These are phyloP conservation scores for Aspergillus saccharolyticus DNA, from an alignment of 495 filamentous ascomycete genomes.

Conservation along the genomic window DNA sequence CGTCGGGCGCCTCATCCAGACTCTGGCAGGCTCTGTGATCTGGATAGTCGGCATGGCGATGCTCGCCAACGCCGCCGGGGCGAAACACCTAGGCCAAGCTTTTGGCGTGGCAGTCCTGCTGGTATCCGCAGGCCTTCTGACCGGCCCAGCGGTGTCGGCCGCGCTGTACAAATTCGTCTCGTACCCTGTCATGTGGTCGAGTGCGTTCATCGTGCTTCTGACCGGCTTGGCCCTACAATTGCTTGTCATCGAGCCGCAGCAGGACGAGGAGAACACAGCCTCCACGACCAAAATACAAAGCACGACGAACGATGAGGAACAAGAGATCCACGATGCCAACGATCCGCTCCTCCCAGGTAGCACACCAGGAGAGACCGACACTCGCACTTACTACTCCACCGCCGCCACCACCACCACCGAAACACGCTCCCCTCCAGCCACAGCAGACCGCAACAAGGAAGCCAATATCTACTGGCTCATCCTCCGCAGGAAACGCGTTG, in stretches of 20 bases:
- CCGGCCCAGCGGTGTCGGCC: slow-evolving; percentile 24
- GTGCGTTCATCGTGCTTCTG: slow-evolving; percentile 16
- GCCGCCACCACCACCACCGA: background rate
- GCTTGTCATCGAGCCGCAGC: slow-evolving; percentile 19
- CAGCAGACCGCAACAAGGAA: background rate
- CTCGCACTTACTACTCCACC: background rate
- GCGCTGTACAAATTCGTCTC: slow-evolving; percentile 17
- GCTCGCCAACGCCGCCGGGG: slow-evolving; percentile 16
- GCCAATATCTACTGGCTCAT: slow-evolving; percentile 13
- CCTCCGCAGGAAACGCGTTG: slow-evolving; percentile 11
- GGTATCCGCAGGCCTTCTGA: slow-evolving; percentile 17
- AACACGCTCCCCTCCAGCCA: background rate
- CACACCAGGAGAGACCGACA: background rate
- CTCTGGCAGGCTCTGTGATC: slow-evolving; percentile 13
- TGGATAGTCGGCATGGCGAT: slow-evolving; percentile 28
- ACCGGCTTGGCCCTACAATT: slow-evolving; percentile 21
- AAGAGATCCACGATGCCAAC: background rate
- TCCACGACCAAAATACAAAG: background rate
- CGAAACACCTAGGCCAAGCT: slow-evolving; percentile 21
- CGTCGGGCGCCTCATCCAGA: slow-evolving; percentile 5
- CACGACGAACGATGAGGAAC: background rate
- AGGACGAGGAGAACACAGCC: background rate
- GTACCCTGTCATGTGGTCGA: slow-evolving; percentile 26
- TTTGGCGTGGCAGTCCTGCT: slow-evolving; percentile 17
- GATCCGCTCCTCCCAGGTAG: background rate